Base-by-base conservation (phyloP, 345 rosid genomes). In the Acer yangbiense region DNA sequence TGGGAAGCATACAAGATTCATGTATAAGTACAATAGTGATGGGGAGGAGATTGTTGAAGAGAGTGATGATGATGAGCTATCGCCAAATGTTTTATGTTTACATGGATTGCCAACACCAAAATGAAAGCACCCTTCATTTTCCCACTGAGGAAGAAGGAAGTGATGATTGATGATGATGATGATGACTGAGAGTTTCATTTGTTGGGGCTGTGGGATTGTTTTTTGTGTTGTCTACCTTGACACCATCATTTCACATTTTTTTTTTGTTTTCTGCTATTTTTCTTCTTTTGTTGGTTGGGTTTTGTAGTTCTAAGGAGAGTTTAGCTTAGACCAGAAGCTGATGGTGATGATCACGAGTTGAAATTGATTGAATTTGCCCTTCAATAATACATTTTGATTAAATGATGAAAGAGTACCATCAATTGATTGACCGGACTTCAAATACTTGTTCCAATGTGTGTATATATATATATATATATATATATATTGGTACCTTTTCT, bases 101-200 rank as follows among this genome's bases (percentile, higher is more conserved):
- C 91, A 88, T 75, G 97, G 93, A 0, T 64, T 87, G 75, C 95
- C 95, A 39, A 88, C 97, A 54, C 94, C 97, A 0, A 85, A 76
- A 70, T 92, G 95, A 25, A 89, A 89, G 82, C 98, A 93, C 68
- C 25, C 25, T 23, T 78, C 84, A 87, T 57, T 91, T 89, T 68
- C 74, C 54, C 8, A 13, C 7, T 27, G 86, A 75, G 46, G 84
- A 76, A 50, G 79, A 71, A 21, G 85, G 68, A 10, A 20, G 7
- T 35, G 70, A 55, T 58, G 39, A 60, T 16, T 71, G 46, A 68
- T 1, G 3, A 23, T 23, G 25, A 23, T 23, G 25, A 23, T 23
- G 0, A 23, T 62, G 41, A 39, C 41, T 39, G 3, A 39, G 3
- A 39, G 41, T 3, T 39, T 39, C 41, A 23, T 23, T 23, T 39